These are phyloP conservation scores for Neonectria faginata DNA, from an alignment of 2,329 filamentous ascomycete species.

Conservation along the genomic window DNA sequence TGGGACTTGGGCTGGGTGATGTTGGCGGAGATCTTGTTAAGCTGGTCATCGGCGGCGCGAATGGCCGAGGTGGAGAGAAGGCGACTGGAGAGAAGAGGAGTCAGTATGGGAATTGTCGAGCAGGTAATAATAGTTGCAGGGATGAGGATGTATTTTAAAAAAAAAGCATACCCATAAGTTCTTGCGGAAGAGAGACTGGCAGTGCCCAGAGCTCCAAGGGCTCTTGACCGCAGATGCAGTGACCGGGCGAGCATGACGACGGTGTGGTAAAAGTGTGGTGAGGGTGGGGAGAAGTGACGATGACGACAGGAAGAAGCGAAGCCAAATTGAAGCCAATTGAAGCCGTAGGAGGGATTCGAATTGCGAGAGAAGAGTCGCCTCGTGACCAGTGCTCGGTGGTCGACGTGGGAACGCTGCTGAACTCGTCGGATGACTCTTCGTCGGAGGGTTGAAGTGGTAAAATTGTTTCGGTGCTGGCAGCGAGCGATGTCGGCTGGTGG, in stretches of 20 bases:
- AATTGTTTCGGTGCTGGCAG: slow-evolving; percentile 37
- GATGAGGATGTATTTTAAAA: neutral
- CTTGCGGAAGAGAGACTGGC: slow-evolving; percentile 34
- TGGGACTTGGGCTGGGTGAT: slow-evolving; percentile 99
- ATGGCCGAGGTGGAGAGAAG: slow-evolving; percentile 63
- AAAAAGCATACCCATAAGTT: slow-evolving; percentile 44
- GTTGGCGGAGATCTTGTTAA: slow-evolving; percentile 85
- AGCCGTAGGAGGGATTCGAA: slow-evolving; percentile 26
- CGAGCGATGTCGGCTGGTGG: slow-evolving; percentile 49
- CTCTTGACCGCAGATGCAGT: slow-evolving; percentile 45
- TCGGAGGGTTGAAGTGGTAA: slow-evolving; percentile 29
- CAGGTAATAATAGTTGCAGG: neutral
- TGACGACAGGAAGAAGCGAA: slow-evolving; percentile 8
- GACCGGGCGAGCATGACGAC: slow-evolving; percentile 47
- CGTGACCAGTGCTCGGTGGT: slow-evolving; percentile 24
- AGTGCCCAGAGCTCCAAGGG: slow-evolving; percentile 42
- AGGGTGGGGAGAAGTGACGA: slow-evolving; percentile 13
- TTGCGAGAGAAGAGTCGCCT: slow-evolving; percentile 25
- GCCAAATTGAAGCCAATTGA: slow-evolving; percentile 38
- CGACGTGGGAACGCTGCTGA: slow-evolving; percentile 19
- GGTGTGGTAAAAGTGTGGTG: slow-evolving; percentile 13
- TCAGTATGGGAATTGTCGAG: slow-evolving; percentile 21
- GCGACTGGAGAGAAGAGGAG: slow-evolving; percentile 53
- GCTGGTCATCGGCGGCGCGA: slow-evolving; percentile 62
- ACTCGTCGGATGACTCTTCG: slow-evolving; percentile 16